Conservation (phyloP, 345 rosid species). For the Bruguiera sexangula region DNA sequence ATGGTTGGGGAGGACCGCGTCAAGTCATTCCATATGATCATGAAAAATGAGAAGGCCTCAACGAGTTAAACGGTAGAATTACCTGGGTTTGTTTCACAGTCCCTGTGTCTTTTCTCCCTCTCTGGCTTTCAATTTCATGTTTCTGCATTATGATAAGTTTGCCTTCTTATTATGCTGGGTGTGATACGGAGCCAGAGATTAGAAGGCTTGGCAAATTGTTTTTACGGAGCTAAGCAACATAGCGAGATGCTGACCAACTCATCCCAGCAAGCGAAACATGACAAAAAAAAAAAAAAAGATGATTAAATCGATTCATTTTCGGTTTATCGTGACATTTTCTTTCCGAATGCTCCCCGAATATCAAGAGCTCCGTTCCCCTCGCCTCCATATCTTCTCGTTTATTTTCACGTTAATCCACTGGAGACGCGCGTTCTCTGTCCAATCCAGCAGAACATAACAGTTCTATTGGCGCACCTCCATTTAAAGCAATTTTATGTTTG, state of each 20-base stretch:
- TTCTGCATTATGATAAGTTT: no score
- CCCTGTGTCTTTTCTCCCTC: no score
- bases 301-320: neutral
- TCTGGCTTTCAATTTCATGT: neutral
- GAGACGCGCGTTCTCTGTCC: no score
- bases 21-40: slow-evolving; percentile 90
- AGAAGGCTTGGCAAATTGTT: slow-evolving; percentile 1
- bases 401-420: no score
- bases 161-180: neutral
- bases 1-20: slow-evolving; percentile 75
- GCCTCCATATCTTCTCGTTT: no score
- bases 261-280: neutral
- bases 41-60: slow-evolving; percentile 96
- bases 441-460: no score
- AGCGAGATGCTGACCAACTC: neutral
- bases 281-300: neutral
- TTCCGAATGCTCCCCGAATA: neutral
- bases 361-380: no score
- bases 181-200: neutral
- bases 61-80: slow-evolving; percentile 44
- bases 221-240: neutral
- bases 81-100: slow-evolving; percentile 9
- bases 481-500: no score
- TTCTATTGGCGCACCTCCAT: no score
- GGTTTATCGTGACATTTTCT: neutral